Conservation (phyloP, 148 eudicot genomes). For the Camellia granthamiana region DNA sequence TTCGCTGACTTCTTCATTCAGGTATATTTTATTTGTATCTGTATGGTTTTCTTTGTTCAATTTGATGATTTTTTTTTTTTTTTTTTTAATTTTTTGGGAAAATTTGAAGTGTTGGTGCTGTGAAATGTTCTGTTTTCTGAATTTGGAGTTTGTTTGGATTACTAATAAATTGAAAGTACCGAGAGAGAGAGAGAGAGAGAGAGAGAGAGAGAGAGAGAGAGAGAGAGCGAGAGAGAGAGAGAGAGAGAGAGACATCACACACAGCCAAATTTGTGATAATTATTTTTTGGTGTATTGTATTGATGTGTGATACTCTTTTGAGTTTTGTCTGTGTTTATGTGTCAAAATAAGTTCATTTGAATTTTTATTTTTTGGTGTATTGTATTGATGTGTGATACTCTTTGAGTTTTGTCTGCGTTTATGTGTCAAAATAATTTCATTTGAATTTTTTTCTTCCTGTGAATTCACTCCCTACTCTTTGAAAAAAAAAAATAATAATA, state of each 20-base stretch:
- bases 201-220: too few relatives aligned
- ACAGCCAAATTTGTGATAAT: too few relatives aligned
- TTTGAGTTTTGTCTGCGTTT: background rate
- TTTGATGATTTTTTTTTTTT: background rate
- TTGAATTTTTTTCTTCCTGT: background rate
- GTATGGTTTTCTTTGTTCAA: too few relatives aligned
- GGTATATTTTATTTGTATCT: background rate
- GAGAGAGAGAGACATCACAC: too few relatives aligned
- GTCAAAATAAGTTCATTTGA: too few relatives aligned
- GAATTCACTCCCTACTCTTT: background rate
- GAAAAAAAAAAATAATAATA: background rate
- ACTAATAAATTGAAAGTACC: background rate
- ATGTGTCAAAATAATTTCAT: background rate
- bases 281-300: too few relatives aligned
- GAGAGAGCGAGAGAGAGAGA: too few relatives aligned
- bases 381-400: background rate
- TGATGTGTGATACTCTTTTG: too few relatives aligned
- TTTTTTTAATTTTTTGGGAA: background rate
- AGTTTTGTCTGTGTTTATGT: too few relatives aligned
- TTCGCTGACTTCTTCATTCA: constrained; percentile 14
- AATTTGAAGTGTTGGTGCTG: background rate
- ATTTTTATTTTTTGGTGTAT: too few relatives aligned
- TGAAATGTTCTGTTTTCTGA: background rate
- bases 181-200: too few relatives aligned
- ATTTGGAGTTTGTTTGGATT: background rate